These are phyloP conservation scores for Juglanconis juglandina DNA, from an alignment of 2,329 filamentous ascomycete species.

Conservation along the genomic window DNA sequence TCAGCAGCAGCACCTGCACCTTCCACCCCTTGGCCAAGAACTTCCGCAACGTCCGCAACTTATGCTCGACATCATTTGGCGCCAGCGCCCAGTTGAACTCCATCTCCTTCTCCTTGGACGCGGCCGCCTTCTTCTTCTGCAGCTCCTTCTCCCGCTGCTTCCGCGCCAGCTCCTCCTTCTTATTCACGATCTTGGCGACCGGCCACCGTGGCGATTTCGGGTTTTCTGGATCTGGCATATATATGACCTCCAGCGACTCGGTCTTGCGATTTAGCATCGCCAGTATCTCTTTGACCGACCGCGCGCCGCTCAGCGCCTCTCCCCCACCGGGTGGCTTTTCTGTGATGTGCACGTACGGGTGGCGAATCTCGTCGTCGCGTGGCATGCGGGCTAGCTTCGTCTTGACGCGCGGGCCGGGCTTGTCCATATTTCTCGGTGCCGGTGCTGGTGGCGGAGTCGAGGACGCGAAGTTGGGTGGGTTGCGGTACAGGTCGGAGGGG, in stretches of 20 bases:
- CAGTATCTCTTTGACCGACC: constrained; percentile 39
- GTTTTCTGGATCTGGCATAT: constrained; percentile 33
- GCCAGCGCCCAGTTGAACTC: constrained; percentile 89
- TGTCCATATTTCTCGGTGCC: background rate
- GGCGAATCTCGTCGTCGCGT: constrained; percentile 42
- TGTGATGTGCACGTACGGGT: constrained; percentile 38
- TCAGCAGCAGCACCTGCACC: constrained; percentile 70
- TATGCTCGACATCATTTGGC: constrained; percentile 68
- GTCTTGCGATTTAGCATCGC: constrained; percentile 31
- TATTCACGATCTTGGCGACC: constrained; percentile 69
- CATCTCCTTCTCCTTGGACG: constrained; percentile 63
- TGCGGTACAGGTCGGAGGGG: too few species aligned
- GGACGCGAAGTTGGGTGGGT: background rate
- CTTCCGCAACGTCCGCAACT: constrained; percentile 60
- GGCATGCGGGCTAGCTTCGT: constrained; percentile 30
- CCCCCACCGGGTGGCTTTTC: constrained; percentile 34
- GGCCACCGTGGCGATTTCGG: constrained; percentile 37
- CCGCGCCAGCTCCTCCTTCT: constrained; percentile 43
- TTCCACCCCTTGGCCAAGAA: constrained; percentile 73
- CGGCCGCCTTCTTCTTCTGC: constrained; percentile 40
- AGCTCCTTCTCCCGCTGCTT: constrained; percentile 41
- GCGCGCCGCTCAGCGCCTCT: constrained; percentile 36
- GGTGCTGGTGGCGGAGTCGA: background rate
- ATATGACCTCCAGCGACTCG: constrained; percentile 40
- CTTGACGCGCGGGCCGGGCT: constrained; percentile 26